Conservation (phyloP, 1,139 yeast species). For the Yamadazyma kanchanaburiensis region DNA sequence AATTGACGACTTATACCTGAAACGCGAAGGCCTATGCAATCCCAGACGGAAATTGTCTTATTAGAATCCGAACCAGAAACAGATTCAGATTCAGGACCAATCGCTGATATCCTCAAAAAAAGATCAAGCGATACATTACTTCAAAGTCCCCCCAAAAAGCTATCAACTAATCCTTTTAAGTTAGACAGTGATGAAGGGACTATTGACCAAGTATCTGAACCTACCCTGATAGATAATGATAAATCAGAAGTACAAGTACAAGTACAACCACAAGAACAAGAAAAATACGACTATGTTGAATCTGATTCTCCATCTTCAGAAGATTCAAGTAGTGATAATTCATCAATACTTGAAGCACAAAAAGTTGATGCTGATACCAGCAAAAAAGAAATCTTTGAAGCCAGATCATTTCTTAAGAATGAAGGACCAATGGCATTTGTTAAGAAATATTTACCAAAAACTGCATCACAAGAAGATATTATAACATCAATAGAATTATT, state of each 20-base stretch:
- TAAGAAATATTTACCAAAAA: conserved; percentile 56
- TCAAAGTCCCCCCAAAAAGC: conserved; percentile 2
- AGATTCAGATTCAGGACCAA: conserved; percentile 13
- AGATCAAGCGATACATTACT: conserved; percentile 6
- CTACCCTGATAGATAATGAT: too few species aligned
- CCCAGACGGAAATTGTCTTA: conserved; percentile 18
- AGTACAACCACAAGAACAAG: too few species aligned
- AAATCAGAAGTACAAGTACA: too few species aligned
- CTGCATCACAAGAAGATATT: conserved; percentile 54
- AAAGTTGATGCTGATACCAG: conserved; percentile 1
- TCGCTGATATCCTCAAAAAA: conserved; percentile 8
- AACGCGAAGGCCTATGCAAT: too few species aligned
- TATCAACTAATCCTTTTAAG: conserved; percentile 6
- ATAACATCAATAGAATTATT: conserved; percentile 44
- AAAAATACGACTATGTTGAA: neutral
- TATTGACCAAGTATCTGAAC: too few species aligned
- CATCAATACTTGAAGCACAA: neutral
- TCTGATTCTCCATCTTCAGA: neutral
- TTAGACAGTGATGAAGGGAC: too few species aligned
- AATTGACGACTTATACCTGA: too few species aligned
- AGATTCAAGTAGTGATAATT: neutral
- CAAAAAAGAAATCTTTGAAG: conserved; percentile 23
- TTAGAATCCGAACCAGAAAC: conserved; percentile 15
- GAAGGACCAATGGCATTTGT: conserved; percentile 60
- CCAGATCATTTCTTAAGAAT: conserved; percentile 58